Evolutionary conservation across 768 basidiomycete species (phyloP), one percentile per base, ranked within the genome.

Genomic region (Chalciporus piperatus): DNA sequence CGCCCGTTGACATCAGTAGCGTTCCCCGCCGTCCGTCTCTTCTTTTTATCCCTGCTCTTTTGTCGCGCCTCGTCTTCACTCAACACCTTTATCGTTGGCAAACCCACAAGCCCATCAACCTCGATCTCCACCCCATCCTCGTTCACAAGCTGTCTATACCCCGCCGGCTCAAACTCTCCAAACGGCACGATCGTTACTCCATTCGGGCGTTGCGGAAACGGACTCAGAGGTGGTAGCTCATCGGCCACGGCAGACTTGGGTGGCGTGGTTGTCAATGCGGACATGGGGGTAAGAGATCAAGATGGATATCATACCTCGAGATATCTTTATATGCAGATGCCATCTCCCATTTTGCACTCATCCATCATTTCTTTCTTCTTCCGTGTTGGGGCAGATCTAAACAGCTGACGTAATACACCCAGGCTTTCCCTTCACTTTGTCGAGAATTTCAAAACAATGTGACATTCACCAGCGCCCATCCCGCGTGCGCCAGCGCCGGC

Each of bases 131-230:
- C 47, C 9, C 58, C 68, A 0, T 52, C 49, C 13, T 52, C 17
- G 4, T 37, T 48, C 1, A 8, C 35, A 19, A 50, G 13, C 25
- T 20, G 28, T 16, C 37, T 54, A 47, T 68, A 68, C 43, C 67
- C 67, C 12, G 14, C 45, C 0, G 69, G 65, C 0, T 3, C 62
- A 56, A 76, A 83, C 25, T 70, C 63, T 38, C 65, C 62, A 62
- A 81, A 82, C 0, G 77, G 69, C 32, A 72, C 61, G 52, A 82
- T 70, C 25, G 52, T 53, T 17, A 74, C 72, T 16, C 75, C 79
- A 6, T 61, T 58, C 0, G 78, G 78, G 0, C 56, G 41, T 2
- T 40, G 13, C 7, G 81, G 80, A 56, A 81, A 82, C 0, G 80
- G 79, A 1, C 3, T n/a, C n/a, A n/a, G 41, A 13, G 38, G 42